These are phyloP conservation scores for Tritrichomonas foetus DNA, from an alignment of 208 protist species.

Conservation along the genomic window DNA sequence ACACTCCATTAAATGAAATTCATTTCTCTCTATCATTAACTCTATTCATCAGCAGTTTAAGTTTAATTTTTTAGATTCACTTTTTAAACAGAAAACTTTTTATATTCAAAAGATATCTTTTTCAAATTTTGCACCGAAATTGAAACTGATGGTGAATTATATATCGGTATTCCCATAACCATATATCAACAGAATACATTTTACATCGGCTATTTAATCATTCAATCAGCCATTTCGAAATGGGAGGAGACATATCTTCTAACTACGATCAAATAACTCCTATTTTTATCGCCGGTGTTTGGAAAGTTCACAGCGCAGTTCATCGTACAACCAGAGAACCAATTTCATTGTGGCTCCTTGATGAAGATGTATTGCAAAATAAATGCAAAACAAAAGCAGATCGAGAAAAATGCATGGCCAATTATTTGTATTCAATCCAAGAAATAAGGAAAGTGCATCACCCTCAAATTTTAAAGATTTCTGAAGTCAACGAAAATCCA, in stretches of 20 bases:
- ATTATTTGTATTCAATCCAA: not conserved
- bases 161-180: no score
- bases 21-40: no score
- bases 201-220: not conserved
- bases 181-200: no score
- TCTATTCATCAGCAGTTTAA: no score
- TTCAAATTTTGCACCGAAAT: no score
- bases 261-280: not conserved
- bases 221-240: not conserved
- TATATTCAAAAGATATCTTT: no score
- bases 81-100: no score
- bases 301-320: not conserved
- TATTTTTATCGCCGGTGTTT: not conserved
- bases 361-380: not conserved
- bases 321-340: not conserved
- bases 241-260: not conserved
- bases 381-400: not conserved
- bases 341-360: not conserved
- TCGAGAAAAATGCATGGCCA: not conserved
- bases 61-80: no score
- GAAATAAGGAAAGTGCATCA: not conserved
- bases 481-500: not conserved
- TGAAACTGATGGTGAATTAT: no score
- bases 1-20: no score
- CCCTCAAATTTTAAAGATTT: slow-evolving; percentile 12